phyloP scores from a whole-genome alignment of 1,284 basidiomycete species.

The Ustilago curta region DNA sequence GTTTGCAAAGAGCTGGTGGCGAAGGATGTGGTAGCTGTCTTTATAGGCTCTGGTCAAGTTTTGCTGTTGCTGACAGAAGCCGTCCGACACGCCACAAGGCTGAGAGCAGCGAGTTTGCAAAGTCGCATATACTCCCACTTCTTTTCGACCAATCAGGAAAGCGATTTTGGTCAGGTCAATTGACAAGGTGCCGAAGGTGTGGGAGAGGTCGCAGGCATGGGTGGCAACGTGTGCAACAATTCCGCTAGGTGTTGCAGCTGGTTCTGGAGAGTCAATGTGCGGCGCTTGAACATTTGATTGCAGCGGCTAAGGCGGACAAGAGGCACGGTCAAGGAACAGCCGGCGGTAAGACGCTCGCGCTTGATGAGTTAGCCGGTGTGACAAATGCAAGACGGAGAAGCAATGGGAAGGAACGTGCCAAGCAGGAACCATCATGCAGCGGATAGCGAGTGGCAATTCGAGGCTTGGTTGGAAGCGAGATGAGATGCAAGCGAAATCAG shows the following conservation, averaged over 20 bases:
- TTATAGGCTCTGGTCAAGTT: not conserved
- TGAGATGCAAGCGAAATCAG: not conserved
- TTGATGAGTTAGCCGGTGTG: not conserved
- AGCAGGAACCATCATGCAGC: conserved; percentile 14
- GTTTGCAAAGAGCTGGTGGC: not conserved
- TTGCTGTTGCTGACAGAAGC: not conserved
- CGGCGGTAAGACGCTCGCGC: not conserved
- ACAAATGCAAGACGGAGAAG: not conserved
- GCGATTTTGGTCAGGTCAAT: not conserved
- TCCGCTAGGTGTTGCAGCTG: not conserved
- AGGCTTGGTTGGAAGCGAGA: too few species aligned
- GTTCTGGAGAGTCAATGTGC: not conserved
- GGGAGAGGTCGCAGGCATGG: conserved; percentile 2
- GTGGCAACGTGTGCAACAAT: conserved; percentile 24
- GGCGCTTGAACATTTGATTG: not conserved
- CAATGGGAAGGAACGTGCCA: conserved; percentile 16
- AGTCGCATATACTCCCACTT: not conserved
- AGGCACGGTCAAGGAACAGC: not conserved
- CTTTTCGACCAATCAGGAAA: conserved; percentile 11
- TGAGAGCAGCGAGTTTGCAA: not conserved
- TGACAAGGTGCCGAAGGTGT: not conserved
- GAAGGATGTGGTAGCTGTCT: not conserved
- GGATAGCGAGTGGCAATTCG: conserved; percentile 4
- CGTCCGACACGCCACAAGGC: not conserved
- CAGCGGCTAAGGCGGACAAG: conserved; percentile 3